Base-by-base conservation (phyloP, 2,329 filamentous ascomycete species). In the Didymella keratinophila region DNA sequence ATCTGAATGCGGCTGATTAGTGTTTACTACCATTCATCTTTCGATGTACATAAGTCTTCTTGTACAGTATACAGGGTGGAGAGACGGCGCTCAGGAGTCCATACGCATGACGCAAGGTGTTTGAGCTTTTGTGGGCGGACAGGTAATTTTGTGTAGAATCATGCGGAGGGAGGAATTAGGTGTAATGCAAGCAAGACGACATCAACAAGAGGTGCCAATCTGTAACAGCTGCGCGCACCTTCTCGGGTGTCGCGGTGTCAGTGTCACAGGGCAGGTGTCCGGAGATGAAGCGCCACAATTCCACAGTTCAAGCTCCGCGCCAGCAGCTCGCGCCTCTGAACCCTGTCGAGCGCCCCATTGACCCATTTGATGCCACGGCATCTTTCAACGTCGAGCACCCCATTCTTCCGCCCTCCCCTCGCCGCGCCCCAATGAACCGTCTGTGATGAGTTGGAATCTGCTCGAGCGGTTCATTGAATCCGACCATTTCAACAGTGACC, bases 401-500 rank as follows among this genome's bases (percentile, higher is more conserved):
- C 51, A 39, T 46, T 28, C 49, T 32, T 50, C 45, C 34, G 53
- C 49, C 49, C 32, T 44, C 39, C 32, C 20, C 18, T 47, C 23
- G 39, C 36, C 32, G 52, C 67, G 68, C 69, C 71, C 72, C 72
- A 75, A 76, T 76, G 74, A 75, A 66, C 72, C 73, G 74, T 71
- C 70, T 73, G 73, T 71, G 72, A 83, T 83, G 81, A 82, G 80
- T 81, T 94, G 91, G 91, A 90, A 93, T 83, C 84, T 95, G 82
- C 86, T 95, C 77, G 90, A 92, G 84, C 88, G 91, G 80, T 93
- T 94, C 86, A 88, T 95, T 83, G 91, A 94, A 85, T 93, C 90
- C 82, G 91, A 95, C 84, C 90, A 95, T 83, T 95, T 95, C 85
- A 94, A 93, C 83, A 89, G 91, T 81, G 89, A 94, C 80, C 91